Evolutionary conservation across 495 filamentous ascomycete genomes (phyloP), one percentile per base, ranked within the genome.

Genomic region (Penicillium atrosanguineum): DNA sequence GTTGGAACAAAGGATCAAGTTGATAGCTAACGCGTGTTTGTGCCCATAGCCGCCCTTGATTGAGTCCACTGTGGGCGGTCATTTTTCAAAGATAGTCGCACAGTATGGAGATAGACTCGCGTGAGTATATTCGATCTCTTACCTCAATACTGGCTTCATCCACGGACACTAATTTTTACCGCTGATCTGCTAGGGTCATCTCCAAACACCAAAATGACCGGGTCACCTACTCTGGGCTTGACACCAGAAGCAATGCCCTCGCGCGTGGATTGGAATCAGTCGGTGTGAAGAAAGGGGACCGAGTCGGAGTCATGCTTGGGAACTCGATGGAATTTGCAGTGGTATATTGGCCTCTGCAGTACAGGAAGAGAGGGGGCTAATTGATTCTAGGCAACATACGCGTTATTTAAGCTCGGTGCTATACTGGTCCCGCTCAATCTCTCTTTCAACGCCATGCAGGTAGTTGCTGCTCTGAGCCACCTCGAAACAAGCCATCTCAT

Each of bases 341-440:
- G 66, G 81, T 85, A 78, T 48, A 77, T 59, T 34, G 18, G 6
- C 42, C 14, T n/a, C 20, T 18, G 1, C 20, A 3, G 8, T n/a
- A 43, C 6, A 20, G 7, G 18, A 14, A n/a, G 53, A 41, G 34
- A n/a, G 55, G 49, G 28, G 44, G 11, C 36, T 55, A 19, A 56
- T 46, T 6, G 25, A 43, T 41, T 11, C 3, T 50, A 86, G 67
- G 69, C 83, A 15, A 95, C 88, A 20, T 97, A 98, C 71, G 91
- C 91, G 6, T 56, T 95, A 19, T 95, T 94, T 69, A 97, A 98
- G 68, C 79, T 97, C 3, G 94, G 94, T 15, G 94, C 90, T 40
- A 86, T 97, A 44, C 74, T 97, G 51, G 92, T 95, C 2, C 94
- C 94, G 2, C 76, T 98, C 29, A 98, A 98, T 70, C 93, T 91